phyloP scores from a whole-genome alignment of 257 asterid genomes.

The Solanum appendiculatum region DNA sequence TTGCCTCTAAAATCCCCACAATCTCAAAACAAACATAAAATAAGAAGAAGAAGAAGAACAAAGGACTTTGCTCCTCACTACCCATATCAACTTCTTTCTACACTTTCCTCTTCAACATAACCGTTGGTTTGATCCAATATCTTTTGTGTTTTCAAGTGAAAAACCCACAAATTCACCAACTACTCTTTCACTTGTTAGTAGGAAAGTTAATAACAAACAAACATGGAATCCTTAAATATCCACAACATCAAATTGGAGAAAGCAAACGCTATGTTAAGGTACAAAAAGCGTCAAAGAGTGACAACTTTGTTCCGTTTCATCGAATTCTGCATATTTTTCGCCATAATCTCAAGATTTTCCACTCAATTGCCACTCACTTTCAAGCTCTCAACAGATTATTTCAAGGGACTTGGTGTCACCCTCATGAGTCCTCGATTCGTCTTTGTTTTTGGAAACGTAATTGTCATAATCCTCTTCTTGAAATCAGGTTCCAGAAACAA shows the following conservation, averaged over 20 bases:
- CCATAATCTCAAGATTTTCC: slow-evolving; percentile 26
- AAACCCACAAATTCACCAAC: not conserved
- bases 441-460: slow-evolving; percentile 60
- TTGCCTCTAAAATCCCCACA: not conserved
- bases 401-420: slow-evolving; percentile 32
- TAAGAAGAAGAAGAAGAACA: not conserved
- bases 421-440: slow-evolving; percentile 49
- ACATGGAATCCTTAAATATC: slow-evolving; percentile 22
- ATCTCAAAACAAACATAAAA: not conserved
- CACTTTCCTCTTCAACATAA: not conserved
- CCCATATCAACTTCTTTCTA: not conserved
- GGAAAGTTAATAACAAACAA: no score
- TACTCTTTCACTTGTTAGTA: not conserved
- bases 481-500: slow-evolving; percentile 22
- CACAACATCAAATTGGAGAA: slow-evolving; percentile 30
- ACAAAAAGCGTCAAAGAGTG: slow-evolving; percentile 10
- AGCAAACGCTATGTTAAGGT: slow-evolving; percentile 17
- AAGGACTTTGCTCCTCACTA: not conserved
- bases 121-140: not conserved
- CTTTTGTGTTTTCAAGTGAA: not conserved
- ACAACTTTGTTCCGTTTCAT: slow-evolving; percentile 22
- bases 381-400: slow-evolving; percentile 23
- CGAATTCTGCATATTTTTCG: slow-evolving; percentile 22
- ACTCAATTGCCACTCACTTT: slow-evolving; percentile 20
- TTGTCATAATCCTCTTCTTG: slow-evolving; percentile 43